Conservation (phyloP, 2,329 filamentous ascomycete genomes). For the Hortaea werneckii region DNA sequence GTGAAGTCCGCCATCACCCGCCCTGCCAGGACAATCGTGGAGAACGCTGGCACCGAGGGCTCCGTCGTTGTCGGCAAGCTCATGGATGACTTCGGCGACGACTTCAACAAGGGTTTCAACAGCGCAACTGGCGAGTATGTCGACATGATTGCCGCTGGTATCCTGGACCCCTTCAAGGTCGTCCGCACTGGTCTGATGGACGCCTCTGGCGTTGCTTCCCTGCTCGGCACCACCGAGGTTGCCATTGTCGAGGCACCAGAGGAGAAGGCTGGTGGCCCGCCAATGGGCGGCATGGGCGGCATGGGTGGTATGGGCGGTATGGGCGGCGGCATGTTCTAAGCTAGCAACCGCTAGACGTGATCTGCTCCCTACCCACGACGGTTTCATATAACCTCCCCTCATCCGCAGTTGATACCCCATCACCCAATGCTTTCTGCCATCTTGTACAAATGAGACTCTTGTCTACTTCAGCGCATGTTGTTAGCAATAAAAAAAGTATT, state of each 20-base stretch:
- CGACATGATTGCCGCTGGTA: constrained; percentile 95
- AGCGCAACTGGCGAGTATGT: constrained; percentile 95
- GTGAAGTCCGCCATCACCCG: constrained; percentile 97
- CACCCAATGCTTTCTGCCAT: background rate
- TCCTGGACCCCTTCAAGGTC: constrained; percentile 98
- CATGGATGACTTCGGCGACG: constrained; percentile 76
- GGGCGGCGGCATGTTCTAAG: constrained; percentile 34
- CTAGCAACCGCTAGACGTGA: background rate
- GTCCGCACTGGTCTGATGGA: constrained; percentile 93
- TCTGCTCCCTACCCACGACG: background rate
- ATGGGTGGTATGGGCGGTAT: constrained; percentile 54
- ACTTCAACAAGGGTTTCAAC: constrained; percentile 99
- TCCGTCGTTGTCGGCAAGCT: constrained; percentile 97
- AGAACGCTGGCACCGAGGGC: constrained; percentile 94
- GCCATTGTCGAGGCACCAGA: constrained; percentile 93
- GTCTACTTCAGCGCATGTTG: constrained; percentile 4
- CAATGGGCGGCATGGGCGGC: constrained; percentile 34
- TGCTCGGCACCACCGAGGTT: constrained; percentile 95
- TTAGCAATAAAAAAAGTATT: constrained; percentile 1
- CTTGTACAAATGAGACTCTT: constrained; percentile 1
- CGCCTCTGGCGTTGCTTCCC: constrained; percentile 88
- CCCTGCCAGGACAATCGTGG: constrained; percentile 87
- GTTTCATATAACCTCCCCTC: background rate
- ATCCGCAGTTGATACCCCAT: constrained; percentile 1
- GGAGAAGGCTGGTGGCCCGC: constrained; percentile 61